Percentiles rank a stretch among this genome's conserved stretches.
These are phyloP conservation scores for Boechera divaricarpa DNA, from an alignment of 345 rosid species.

Conservation along the genomic window DNA sequence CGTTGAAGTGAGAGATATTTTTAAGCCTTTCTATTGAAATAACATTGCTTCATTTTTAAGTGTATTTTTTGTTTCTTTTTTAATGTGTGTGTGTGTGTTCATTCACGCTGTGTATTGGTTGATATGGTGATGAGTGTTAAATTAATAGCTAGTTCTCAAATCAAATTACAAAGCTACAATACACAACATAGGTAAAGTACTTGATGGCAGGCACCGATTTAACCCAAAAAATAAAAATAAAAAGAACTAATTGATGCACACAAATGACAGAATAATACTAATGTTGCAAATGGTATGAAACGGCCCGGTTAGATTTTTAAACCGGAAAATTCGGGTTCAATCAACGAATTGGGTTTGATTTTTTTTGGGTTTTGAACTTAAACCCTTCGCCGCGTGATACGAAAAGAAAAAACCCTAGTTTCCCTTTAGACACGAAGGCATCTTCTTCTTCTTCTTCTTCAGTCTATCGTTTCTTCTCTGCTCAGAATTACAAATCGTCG, in stretches of 20 bases:
- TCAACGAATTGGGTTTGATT: not conserved
- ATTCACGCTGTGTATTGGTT: conserved; percentile 36
- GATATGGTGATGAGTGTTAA: conserved; percentile 31
- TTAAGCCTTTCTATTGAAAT: conserved; percentile 1
- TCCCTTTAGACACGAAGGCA: not conserved
- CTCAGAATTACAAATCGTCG: not conserved
- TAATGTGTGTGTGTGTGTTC: conserved; percentile 23
- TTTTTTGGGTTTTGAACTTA: conserved; percentile 1
- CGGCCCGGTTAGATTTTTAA: not conserved
- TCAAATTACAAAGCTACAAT: not conserved
- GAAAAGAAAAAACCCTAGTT: conserved; percentile 17
- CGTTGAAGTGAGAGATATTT: conserved; percentile 52
- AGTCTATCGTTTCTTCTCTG: not conserved
- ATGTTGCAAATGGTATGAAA: not conserved
- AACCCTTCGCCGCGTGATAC: not conserved
- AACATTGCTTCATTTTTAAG: conserved; percentile 26
- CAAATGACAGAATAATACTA: not conserved
- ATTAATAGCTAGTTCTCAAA: not conserved
- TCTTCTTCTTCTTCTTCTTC: not conserved
- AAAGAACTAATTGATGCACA: not conserved
- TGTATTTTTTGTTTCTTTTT: conserved; percentile 5
- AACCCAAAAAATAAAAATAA: no score
- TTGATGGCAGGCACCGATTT: no score
- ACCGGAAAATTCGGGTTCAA: not conserved
- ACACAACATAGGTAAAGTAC: not conserved